phyloP scores from a whole-genome alignment of 1,139 yeast species.

The Hansenula lynferdii region DNA sequence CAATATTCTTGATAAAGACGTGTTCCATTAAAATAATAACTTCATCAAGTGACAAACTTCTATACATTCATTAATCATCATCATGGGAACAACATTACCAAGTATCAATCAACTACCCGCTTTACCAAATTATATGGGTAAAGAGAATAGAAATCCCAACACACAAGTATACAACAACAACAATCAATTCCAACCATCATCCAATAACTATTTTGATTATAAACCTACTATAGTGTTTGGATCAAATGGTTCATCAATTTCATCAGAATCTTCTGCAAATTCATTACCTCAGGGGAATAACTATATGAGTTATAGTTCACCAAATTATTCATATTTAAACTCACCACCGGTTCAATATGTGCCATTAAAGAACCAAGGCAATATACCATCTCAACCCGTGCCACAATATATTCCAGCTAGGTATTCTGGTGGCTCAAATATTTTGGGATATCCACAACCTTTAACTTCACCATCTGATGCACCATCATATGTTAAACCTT shows the following conservation, averaged over 20 bases:
- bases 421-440: too few relatives aligned
- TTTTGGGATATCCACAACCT: not conserved
- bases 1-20: too few relatives aligned
- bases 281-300: too few relatives aligned
- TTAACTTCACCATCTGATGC: not conserved
- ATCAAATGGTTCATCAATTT: not conserved
- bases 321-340: conserved; percentile 1
- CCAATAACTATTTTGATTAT: not conserved
- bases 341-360: conserved; percentile 1
- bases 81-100: conserved; percentile 1
- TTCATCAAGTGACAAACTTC: too few relatives aligned
- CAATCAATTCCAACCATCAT: too few relatives aligned
- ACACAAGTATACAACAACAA: too few relatives aligned
- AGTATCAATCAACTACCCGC: not conserved
- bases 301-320: too few relatives aligned
- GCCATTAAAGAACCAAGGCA: too few relatives aligned
- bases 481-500: not conserved
- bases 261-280: not conserved
- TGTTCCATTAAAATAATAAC: too few relatives aligned
- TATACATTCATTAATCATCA: not conserved
- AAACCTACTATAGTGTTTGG: too few relatives aligned
- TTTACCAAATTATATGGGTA: too few relatives aligned
- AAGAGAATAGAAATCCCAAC: too few relatives aligned
- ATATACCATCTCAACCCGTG: not conserved
- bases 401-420: not conserved